Evolutionary conservation across 202 grass and related monocot genomes (phyloP), one percentile per base, ranked within the genome.

Genomic region (Setaria viridis): DNA sequence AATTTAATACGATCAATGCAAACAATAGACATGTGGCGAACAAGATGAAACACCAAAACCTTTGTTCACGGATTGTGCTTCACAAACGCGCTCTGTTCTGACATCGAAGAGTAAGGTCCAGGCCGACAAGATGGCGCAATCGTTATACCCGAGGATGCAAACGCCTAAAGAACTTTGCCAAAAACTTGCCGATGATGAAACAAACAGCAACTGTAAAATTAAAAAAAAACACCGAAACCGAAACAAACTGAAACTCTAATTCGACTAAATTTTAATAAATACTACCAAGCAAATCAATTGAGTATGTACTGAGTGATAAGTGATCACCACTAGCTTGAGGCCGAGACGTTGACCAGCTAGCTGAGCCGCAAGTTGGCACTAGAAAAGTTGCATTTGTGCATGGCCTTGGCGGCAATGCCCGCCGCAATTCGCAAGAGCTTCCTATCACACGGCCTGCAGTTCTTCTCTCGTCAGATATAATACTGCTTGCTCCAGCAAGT

Each of bases 351-450:
- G 39, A 21, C 3, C 67, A 20, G 5, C 67, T 13, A 12, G 20
- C 4, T 14, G 20, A 47, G 41, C 67, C 25, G 20, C 68, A 71
- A 71, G 42, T 71, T 71, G n/a, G 42, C 43, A 48, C 43, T 29
- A 70, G 68, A 70, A 41, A 70, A 21, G 68, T 47, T 70, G 68
- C 68, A 70, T 29, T 70, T 29, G 67, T 70, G 67, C 67, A 70
- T 47, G 67, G 41, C 19, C 12, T 46, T 70, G 41, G 67, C 67
- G 25, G 67, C 67, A 29, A 20, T 21, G 59, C 21, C 59, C 19
- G 42, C 39, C n/a, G 12, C 68, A 29, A 47, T 15, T 47, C 14
- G 68, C 68, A 47, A 29, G 68, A 71, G n/a, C n/a, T 71, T 46
- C 66, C 8, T 45, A 21, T 21, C 42, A 15, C 12, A 1, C 6